Conservation (phyloP, 2,329 filamentous ascomycete genomes). For the Pseudonectria buxi region DNA sequence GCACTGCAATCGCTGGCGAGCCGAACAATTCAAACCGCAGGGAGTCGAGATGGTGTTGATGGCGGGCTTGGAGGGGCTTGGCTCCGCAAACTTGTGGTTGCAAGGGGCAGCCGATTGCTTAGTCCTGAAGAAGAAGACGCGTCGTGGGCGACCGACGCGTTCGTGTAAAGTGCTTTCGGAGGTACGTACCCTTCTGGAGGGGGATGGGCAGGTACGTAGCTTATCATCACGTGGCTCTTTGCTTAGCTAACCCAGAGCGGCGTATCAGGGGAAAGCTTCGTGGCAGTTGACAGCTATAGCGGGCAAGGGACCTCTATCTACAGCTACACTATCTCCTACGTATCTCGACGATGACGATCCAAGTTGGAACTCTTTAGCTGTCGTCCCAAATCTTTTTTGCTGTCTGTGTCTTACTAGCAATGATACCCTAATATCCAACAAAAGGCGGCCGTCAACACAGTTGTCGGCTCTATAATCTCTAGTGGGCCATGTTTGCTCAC, state of each 20-base stretch:
- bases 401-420: constrained; percentile 29
- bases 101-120: constrained; percentile 13
- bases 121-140: constrained; percentile 10
- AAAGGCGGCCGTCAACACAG: constrained; percentile 26
- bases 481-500: constrained; percentile 47
- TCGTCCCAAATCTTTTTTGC: constrained; percentile 9
- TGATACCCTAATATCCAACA: constrained; percentile 42
- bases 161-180: constrained; percentile 28
- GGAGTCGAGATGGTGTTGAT: constrained; percentile 16
- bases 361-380: constrained; percentile 14
- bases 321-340: too few species aligned
- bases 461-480: constrained; percentile 25
- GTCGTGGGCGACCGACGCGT: constrained; percentile 17
- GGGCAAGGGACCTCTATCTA: too few species aligned
- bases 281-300: too few species aligned
- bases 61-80: constrained; percentile 18
- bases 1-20: constrained; percentile 5
- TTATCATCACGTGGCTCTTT: constrained; percentile 3
- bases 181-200: constrained; percentile 1
- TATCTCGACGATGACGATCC: constrained; percentile 12
- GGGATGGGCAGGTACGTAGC: constrained; percentile 1
- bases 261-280: too few species aligned
- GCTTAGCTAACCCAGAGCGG: too few species aligned
- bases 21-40: constrained; percentile 8
- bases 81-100: constrained; percentile 11